Evolutionary conservation across 2,329 filamentous ascomycete genomes (phyloP).

Genomic region (Fusarium sp.): DNA sequence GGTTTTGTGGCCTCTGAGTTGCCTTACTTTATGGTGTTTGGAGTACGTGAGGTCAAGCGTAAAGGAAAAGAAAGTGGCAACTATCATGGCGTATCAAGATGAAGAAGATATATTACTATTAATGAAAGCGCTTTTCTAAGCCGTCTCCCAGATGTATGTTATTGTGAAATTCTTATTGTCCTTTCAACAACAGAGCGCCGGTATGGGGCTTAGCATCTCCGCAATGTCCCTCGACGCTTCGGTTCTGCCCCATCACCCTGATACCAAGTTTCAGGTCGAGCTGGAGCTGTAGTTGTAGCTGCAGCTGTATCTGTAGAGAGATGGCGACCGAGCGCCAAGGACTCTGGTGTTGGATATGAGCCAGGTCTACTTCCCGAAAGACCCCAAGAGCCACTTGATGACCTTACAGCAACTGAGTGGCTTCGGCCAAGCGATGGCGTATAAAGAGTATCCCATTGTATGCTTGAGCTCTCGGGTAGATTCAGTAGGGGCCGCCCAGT

Average conservation of each 20-base stretch:
- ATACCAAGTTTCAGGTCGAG: neutral
- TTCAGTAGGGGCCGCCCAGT: rapidly evolving
- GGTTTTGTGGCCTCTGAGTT: neutral
- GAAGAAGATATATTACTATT: rapidly evolving
- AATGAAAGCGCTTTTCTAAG: neutral
- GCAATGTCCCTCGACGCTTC: neutral
- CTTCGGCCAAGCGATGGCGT: neutral
- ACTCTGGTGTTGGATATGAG: rapidly evolving
- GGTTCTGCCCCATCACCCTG: neutral
- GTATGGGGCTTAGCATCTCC: neutral
- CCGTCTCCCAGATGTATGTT: neutral
- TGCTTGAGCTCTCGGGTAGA: rapidly evolving
- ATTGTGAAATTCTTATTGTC: rapidly evolving
- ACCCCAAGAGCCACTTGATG: neutral
- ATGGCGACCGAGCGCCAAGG: rapidly evolving
- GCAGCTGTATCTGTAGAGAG: neutral
- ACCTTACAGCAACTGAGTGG: neutral
- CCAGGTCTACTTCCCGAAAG: rapidly evolving
- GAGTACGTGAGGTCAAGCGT: too few relatives aligned
- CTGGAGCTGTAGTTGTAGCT: neutral
- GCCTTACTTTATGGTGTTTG: rapidly evolving
- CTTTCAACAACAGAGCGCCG: rapidly evolving
- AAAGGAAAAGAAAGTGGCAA: rapidly evolving
- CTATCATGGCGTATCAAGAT: rapidly evolving
- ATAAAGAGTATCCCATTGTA: rapidly evolving